Conservation (phyloP, 331 rosid genomes). For the Quercus tomentella region DNA sequence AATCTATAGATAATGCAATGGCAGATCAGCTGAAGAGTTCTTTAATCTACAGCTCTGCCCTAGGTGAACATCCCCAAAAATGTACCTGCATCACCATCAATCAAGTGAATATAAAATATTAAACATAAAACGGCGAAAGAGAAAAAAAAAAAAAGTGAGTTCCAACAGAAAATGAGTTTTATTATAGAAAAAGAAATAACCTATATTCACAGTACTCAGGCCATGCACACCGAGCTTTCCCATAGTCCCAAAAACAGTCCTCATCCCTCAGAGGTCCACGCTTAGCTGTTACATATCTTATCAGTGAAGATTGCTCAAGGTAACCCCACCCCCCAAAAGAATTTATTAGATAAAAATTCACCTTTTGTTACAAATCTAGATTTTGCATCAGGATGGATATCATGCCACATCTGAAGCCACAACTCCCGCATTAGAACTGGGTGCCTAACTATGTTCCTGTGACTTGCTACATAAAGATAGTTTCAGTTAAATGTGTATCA, state of each 20-base stretch:
- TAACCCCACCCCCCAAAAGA: conserved; percentile 8
- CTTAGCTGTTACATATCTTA: conserved; percentile 56
- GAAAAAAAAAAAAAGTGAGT: neutral
- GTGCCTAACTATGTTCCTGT: conserved; percentile 94
- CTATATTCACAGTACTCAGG: conserved; percentile 94
- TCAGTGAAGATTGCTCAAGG: conserved; percentile 20
- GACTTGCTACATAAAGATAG: conserved; percentile 71
- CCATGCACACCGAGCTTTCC: conserved; percentile 98
- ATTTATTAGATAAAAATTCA: conserved; percentile 13
- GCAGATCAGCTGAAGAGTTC: conserved; percentile 49
- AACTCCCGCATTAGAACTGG: conserved; percentile 93
- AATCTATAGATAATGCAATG: conserved; percentile 64
- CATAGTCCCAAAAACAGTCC: conserved; percentile 99
- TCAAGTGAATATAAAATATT: conserved; percentile 10
- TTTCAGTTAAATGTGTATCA: conserved; percentile 27
- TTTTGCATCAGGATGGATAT: conserved; percentile 75
- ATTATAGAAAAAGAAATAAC: conserved; percentile 30
- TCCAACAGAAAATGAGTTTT: conserved; percentile 1
- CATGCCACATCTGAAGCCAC: conserved; percentile 99
- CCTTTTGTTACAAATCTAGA: conserved; percentile 82
- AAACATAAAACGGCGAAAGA: neutral
- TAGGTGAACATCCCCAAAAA: conserved; percentile 95
- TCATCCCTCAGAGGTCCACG: conserved; percentile 95
- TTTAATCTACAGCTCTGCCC: conserved; percentile 98
- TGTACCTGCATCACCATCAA: conserved; percentile 53